These are phyloP conservation scores for Dactylellina leptospora DNA, from an alignment of 2,329 filamentous ascomycete species.

Conservation along the genomic window DNA sequence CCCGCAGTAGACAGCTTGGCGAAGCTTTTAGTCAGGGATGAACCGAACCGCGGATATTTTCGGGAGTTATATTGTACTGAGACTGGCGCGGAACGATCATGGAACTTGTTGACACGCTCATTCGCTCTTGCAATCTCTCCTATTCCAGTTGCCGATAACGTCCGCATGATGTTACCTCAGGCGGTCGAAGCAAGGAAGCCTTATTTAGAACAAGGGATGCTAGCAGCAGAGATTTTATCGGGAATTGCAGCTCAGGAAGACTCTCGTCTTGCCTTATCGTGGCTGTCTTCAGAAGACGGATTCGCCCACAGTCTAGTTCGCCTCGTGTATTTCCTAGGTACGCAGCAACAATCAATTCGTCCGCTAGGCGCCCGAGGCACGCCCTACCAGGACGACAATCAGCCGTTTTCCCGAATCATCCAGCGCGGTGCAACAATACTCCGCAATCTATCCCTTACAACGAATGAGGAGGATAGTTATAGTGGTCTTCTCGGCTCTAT, in stretches of 20 bases:
- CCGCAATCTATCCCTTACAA: slow-evolving; percentile 74
- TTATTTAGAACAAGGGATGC: slow-evolving; percentile 87
- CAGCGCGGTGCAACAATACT: slow-evolving; percentile 74
- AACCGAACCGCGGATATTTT: slow-evolving; percentile 88
- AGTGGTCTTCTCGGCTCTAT: slow-evolving; percentile 64
- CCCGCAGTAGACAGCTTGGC: slow-evolving; percentile 89
- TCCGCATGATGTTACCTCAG: slow-evolving; percentile 64
- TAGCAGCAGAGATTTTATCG: slow-evolving; percentile 87
- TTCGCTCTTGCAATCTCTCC: slow-evolving; percentile 88
- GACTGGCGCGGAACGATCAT: slow-evolving; percentile 69
- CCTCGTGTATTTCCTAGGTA: slow-evolving; percentile 76
- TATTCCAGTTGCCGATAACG: slow-evolving; percentile 72
- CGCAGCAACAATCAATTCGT: slow-evolving; percentile 65
- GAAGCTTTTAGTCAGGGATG: slow-evolving; percentile 89
- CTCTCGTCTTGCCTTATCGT: slow-evolving; percentile 74
- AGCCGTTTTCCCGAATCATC: slow-evolving; percentile 65
- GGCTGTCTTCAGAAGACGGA: slow-evolving; percentile 84
- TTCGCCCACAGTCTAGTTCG: slow-evolving; percentile 82
- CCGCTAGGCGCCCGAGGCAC: slow-evolving; percentile 61
- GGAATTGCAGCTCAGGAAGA: slow-evolving; percentile 77
- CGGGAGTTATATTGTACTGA: slow-evolving; percentile 82
- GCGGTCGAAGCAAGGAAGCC: slow-evolving; percentile 85
- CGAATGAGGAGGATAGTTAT: slow-evolving; percentile 55
- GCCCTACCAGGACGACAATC: slow-evolving; percentile 55
- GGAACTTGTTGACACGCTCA: slow-evolving; percentile 83